Evolutionary conservation across 805 yeast species (phyloP).

Genomic region (Millerozyma acaciae): DNA sequence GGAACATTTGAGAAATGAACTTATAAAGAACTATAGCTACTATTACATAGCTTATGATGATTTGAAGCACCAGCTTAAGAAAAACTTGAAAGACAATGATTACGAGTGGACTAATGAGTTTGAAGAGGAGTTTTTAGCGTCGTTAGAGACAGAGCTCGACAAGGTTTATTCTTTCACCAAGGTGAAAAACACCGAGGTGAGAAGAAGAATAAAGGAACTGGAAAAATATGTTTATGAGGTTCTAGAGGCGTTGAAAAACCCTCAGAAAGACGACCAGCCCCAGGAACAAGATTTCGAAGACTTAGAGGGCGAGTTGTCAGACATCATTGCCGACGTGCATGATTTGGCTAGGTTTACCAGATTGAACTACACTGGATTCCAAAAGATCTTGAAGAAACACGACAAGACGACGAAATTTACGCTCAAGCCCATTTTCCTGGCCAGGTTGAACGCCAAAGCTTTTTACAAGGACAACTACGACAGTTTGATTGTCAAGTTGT

Average conservation of each 20-base stretch:
- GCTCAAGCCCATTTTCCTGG: slow-evolving; percentile 89
- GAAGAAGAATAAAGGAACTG: slow-evolving; percentile 78
- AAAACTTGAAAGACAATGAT: slow-evolving; percentile 55
- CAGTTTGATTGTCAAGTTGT: slow-evolving; percentile 78
- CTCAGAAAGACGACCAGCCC: slow-evolving; percentile 25
- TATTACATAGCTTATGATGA: slow-evolving; percentile 92
- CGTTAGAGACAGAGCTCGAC: slow-evolving; percentile 80
- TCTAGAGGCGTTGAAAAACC: slow-evolving; percentile 44
- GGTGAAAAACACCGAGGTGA: slow-evolving; percentile 81
- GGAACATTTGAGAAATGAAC: slow-evolving; percentile 82
- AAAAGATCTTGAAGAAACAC: slow-evolving; percentile 93
- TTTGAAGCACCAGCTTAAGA: slow-evolving; percentile 74
- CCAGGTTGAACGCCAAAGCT: slow-evolving; percentile 87
- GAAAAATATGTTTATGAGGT: slow-evolving; percentile 69
- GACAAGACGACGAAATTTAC: slow-evolving; percentile 76
- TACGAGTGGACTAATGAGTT: slow-evolving; percentile 67
- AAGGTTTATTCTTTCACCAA: slow-evolving; percentile 90
- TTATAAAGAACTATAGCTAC: slow-evolving; percentile 84
- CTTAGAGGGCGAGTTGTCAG: slow-evolving; percentile 45
- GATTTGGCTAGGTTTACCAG: slow-evolving; percentile 93
- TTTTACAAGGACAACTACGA: slow-evolving; percentile 96
- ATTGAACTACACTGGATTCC: slow-evolving; percentile 94
- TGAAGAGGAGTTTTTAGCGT: slow-evolving; percentile 77
- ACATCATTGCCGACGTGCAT: slow-evolving; percentile 94
- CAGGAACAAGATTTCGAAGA: slow-evolving; percentile 42